phyloP scores from a whole-genome alignment of 2,329 filamentous ascomycete genomes.

The Ophiosphaerella herpotricha region DNA sequence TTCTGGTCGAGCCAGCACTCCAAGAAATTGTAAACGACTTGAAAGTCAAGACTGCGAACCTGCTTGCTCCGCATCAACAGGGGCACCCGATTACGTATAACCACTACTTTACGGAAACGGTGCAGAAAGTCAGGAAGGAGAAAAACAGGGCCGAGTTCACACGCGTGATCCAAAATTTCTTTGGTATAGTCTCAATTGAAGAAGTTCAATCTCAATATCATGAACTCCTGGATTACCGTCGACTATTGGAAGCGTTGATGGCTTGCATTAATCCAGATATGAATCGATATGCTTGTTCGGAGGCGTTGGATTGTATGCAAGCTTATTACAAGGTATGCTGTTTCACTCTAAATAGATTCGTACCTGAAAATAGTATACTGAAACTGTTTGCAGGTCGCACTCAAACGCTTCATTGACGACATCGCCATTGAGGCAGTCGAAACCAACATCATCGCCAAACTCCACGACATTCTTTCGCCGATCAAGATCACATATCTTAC shows the following conservation, averaged over 20 bases:
- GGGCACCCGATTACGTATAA: constrained; percentile 51
- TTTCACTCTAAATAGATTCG: not conserved
- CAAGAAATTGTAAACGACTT: constrained; percentile 3
- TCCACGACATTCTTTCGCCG: constrained; percentile 50
- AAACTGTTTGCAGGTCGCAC: constrained; percentile 45
- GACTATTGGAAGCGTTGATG: constrained; percentile 5
- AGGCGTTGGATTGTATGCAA: constrained; percentile 35
- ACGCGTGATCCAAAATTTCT: constrained; percentile 15
- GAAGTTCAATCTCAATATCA: not conserved
- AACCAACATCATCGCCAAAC: constrained; percentile 42
- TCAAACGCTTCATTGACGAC: constrained; percentile 53
- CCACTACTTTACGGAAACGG: constrained; percentile 42
- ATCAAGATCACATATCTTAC: constrained; percentile 46
- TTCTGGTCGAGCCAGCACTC: constrained; percentile 7
- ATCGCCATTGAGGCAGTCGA: constrained; percentile 53
- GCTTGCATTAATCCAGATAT: constrained; percentile 40
- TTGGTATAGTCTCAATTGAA: not conserved
- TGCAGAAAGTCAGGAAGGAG: constrained; percentile 36
- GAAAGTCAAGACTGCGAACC: constrained; percentile 1
- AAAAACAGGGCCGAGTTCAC: constrained; percentile 24
- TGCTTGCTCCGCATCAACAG: constrained; percentile 1
- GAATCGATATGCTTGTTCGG: constrained; percentile 44
- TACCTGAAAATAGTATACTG: not conserved
- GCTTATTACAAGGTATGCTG: constrained; percentile 53
- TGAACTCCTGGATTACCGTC: constrained; percentile 2